A percentile compares a stretch with the other conserved stretches of the same genome.
phyloP scores from a whole-genome alignment of 2,329 filamentous ascomycete species.

The Xylogone sp. region DNA sequence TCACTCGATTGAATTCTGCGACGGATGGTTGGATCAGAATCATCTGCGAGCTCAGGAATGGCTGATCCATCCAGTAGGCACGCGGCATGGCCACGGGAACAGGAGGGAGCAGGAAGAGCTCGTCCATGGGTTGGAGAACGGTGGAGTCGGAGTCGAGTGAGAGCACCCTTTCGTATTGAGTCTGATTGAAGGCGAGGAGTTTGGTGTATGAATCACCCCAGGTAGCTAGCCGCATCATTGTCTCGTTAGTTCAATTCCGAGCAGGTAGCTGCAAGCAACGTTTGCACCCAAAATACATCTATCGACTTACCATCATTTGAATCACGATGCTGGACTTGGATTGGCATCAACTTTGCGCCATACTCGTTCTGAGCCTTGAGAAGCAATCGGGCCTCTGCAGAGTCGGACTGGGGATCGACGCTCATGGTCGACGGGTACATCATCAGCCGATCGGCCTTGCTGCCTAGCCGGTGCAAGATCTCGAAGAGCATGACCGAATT shows the following conservation, averaged over 20 bases:
- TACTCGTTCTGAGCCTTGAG: slow-evolving; percentile 41
- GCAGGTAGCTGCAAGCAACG: no score
- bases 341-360: slow-evolving; percentile 38
- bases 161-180: slow-evolving; percentile 41
- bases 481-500: slow-evolving; percentile 50
- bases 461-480: slow-evolving; percentile 35
- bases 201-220: slow-evolving; percentile 67
- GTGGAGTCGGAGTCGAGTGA: slow-evolving; percentile 20
- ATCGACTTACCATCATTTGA: slow-evolving; percentile 35
- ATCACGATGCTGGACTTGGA: slow-evolving; percentile 35
- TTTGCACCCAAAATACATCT: no score
- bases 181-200: slow-evolving; percentile 64
- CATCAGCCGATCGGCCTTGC: slow-evolving; percentile 40
- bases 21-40: slow-evolving; percentile 54
- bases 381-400: slow-evolving; percentile 31
- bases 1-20: slow-evolving; percentile 40
- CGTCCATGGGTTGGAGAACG: slow-evolving; percentile 46
- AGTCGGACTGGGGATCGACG: slow-evolving; percentile 30
- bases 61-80: slow-evolving; percentile 52
- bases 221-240: slow-evolving; percentile 32
- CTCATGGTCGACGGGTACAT: slow-evolving; percentile 37
- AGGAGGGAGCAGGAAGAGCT: slow-evolving; percentile 54
- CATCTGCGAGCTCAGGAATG: slow-evolving; percentile 48
- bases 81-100: slow-evolving; percentile 54
- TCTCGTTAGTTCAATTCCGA: background rate